phyloP scores from a whole-genome alignment of 345 rosid species.

The Pugionium cornutum region DNA sequence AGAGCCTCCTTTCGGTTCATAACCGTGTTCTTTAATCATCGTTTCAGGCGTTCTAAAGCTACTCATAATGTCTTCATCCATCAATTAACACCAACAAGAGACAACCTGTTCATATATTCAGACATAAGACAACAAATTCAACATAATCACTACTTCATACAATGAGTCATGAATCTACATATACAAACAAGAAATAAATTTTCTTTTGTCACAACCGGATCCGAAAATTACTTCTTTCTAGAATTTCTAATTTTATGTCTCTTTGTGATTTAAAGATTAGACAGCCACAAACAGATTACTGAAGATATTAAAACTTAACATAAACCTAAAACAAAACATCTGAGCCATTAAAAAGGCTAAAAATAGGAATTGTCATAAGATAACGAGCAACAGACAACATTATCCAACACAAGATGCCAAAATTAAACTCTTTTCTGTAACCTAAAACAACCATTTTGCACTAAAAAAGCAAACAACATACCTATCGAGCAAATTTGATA shows the following conservation, averaged over 20 bases:
- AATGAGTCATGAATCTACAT: not conserved
- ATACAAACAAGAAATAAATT: constrained; percentile 13
- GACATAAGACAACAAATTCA: constrained; percentile 8
- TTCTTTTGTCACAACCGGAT: not conserved
- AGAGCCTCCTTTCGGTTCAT: constrained; percentile 42
- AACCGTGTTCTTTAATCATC: constrained; percentile 24
- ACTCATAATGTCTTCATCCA: constrained; percentile 48
- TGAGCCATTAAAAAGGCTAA: no score
- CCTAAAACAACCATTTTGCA: constrained; percentile 4
- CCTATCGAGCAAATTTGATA: constrained; percentile 27
- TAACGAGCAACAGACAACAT: constrained; percentile 1
- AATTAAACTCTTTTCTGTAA: not conserved
- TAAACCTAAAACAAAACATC: no score
- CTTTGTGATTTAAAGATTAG: no score
- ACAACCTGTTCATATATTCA: constrained; percentile 25
- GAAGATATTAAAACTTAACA: no score
- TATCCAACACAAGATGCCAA: constrained; percentile 27
- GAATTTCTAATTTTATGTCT: no score
- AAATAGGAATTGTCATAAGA: not conserved
- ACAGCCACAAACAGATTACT: no score
- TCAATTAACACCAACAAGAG: constrained; percentile 27
- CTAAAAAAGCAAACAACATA: not conserved
- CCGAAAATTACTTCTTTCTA: not conserved
- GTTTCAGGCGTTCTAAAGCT: constrained; percentile 42
- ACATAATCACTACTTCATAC: constrained; percentile 15